Conservation (phyloP, 1,284 basidiomycete species). For the Rhodotorula sp. region DNA sequence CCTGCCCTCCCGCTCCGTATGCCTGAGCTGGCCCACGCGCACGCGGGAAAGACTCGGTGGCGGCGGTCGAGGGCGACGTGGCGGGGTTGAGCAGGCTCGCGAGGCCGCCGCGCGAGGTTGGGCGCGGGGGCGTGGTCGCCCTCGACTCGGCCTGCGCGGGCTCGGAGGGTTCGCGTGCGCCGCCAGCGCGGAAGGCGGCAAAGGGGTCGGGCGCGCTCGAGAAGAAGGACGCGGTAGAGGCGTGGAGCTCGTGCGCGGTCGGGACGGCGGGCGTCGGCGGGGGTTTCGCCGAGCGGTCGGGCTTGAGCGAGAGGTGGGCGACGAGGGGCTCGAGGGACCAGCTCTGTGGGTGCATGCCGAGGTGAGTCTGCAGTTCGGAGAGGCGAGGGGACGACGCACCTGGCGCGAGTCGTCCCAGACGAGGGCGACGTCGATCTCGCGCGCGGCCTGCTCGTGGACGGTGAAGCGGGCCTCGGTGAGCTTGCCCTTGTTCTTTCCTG, state of each 20-base stretch:
- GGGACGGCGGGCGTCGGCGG: constrained; percentile 13
- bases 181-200: neutral
- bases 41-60: neutral
- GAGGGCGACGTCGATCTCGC: constrained; percentile 20
- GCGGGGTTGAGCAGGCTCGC: constrained; percentile 19
- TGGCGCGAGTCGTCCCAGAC: constrained; percentile 13
- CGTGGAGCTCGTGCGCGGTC: constrained; percentile 3
- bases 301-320: constrained; percentile 18
- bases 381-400: neutral
- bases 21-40: neutral
- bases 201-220: constrained; percentile 17
- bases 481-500: constrained; percentile 9
- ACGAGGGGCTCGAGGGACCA: constrained; percentile 9
- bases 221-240: constrained; percentile 1
- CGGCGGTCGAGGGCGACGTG: constrained; percentile 1
- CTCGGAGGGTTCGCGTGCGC: neutral
- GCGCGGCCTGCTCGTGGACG: neutral
- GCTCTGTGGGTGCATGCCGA: neutral
- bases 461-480: constrained; percentile 9
- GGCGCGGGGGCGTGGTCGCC: neutral
- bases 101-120: constrained; percentile 4
- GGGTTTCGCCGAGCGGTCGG: constrained; percentile 7
- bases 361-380: neutral
- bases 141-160: neutral
- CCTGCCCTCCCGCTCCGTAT: no score